phyloP scores from a whole-genome alignment of 2,329 filamentous ascomycete genomes.

The Aspergillus flavus region DNA sequence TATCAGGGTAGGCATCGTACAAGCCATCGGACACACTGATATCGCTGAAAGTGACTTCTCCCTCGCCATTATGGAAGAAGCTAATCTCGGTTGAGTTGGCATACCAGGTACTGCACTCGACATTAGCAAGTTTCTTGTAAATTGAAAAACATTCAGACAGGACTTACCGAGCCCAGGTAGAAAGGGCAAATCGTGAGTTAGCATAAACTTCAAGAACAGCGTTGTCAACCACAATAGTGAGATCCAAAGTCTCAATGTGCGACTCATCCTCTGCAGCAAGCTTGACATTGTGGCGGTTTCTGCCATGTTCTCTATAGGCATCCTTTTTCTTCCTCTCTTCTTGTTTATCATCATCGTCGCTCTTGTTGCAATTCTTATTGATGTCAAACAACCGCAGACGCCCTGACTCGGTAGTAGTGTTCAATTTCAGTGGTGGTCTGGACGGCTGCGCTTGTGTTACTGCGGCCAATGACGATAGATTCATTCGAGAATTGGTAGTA shows the following conservation, averaged over 20 bases:
- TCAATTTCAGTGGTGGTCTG: constrained; percentile 15
- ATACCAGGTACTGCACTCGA: not conserved
- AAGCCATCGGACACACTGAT: not conserved
- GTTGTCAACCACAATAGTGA: constrained; percentile 24
- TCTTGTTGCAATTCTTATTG: not conserved
- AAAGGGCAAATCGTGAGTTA: constrained; percentile 2
- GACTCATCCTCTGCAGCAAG: constrained; percentile 1
- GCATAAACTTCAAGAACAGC: constrained; percentile 16
- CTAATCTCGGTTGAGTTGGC: not conserved
- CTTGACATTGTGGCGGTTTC: not conserved
- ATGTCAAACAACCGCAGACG: constrained; percentile 22
- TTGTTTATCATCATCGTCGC: not conserved
- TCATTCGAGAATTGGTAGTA: constrained; percentile 27
- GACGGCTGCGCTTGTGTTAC: constrained; percentile 20
- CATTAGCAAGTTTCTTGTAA: not conserved
- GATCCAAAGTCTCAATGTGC: constrained; percentile 19
- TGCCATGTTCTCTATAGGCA: not conserved
- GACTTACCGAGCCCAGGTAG: constrained; percentile 3
- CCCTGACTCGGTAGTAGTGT: constrained; percentile 12
- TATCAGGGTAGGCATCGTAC: not conserved
- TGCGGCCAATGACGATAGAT: constrained; percentile 22
- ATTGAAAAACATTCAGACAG: not conserved
- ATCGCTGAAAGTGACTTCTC: not conserved
- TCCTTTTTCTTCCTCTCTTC: too few species aligned
- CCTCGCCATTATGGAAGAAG: not conserved